Evolutionary conservation across 345 rosid genomes (phyloP), one percentile per base, ranked within the genome.

Genomic region (Acer saccharum): DNA sequence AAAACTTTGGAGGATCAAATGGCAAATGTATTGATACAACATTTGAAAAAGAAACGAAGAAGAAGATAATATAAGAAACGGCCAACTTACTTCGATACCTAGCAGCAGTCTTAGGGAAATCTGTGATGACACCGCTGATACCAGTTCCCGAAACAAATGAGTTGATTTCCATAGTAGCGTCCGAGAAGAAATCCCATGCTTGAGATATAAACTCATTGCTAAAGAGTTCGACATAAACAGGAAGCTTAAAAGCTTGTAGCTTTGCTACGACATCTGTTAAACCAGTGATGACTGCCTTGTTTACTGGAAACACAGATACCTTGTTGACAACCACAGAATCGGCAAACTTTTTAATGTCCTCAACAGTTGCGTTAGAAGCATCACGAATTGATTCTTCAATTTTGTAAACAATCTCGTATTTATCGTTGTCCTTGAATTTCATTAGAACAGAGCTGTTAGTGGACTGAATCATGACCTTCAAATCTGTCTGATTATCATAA

Each of bases 181-280:
- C 98, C 25, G 92, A 77, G 84, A 90, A 92, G 89, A 89, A 92
- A 81, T 96, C 99, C 92, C 88, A 96, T 29, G 95, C 85, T 79
- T 94, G 98, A 80, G 99, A 92, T 25, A 85, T 76, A 80, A 92
- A 96, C 86, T 96, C 99, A 63, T 96, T 96, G 80, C 87, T 85
- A 84, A 96, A 92, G 32, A 79, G 66, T 75, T 88, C 83, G 21
- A 89, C 97, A 44, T 90, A 94, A 71, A 94, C 97, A 0, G 91
- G 74, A 23, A 96, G 94, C 63, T 83, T 76, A 72, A 81, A 78
- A 69, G 86, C 77, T 18, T 75, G 84, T 27, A 96, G 86, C 79
- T 60, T 90, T 71, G 78, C 17, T 23, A 92, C 92, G 16, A 89
- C 84, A 20, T 88, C 52, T 27, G 97, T 89, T 44, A 2, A 32